phyloP scores from a whole-genome alignment of 352 stramenopile genomes.

The Pythium monospermum region DNA sequence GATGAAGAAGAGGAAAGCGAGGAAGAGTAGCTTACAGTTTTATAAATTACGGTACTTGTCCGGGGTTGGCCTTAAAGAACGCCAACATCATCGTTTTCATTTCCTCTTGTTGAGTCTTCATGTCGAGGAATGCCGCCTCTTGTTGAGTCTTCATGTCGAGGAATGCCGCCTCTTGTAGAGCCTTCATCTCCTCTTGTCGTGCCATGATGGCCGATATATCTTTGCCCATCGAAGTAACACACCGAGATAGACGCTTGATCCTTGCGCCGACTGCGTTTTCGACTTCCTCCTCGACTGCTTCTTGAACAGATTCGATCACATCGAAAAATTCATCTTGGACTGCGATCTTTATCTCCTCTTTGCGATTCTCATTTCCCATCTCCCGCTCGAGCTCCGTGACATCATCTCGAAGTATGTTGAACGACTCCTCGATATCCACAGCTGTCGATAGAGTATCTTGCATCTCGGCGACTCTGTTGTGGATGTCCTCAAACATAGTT shows the following conservation, averaged over 20 bases:
- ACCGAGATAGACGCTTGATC: background rate
- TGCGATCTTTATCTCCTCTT: background rate
- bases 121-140: too few species aligned
- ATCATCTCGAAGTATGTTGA: background rate
- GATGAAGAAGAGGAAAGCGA: too few species aligned
- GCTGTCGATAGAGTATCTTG: background rate
- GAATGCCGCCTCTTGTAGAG: background rate
- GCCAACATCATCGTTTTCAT: too few species aligned
- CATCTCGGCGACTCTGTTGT: background rate
- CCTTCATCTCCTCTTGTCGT: slow-evolving; percentile 1
- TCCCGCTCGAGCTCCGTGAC: background rate
- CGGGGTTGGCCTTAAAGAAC: too few species aligned
- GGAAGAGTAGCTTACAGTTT: too few species aligned
- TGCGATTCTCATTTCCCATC: too few species aligned
- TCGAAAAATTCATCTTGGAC: background rate
- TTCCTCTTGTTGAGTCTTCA: too few species aligned
- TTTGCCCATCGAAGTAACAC: too few species aligned
- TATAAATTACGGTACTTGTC: too few species aligned
- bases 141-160: background rate
- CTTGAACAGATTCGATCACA: background rate
- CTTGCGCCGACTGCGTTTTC: background rate
- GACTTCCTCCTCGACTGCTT: background rate
- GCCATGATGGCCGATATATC: background rate
- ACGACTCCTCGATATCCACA: background rate
- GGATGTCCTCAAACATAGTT: background rate